phyloP scores from a whole-genome alignment of 2,329 filamentous ascomycete species.

The Pezicula radicicola region DNA sequence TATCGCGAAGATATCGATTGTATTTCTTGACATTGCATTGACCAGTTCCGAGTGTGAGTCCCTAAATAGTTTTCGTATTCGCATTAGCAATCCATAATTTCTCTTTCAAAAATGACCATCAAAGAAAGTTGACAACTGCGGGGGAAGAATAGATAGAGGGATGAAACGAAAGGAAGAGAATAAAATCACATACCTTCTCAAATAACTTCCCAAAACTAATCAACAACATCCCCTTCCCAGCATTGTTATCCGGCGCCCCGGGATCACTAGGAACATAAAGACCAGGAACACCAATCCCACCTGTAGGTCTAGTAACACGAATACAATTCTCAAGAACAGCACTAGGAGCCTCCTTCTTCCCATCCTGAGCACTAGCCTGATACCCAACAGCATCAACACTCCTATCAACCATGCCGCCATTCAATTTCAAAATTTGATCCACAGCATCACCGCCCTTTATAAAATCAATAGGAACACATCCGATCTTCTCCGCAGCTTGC shows the following conservation, averaged over 20 bases:
- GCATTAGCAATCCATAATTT: not conserved
- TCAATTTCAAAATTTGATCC: constrained; percentile 55
- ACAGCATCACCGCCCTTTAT: constrained; percentile 54
- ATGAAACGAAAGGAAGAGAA: not conserved
- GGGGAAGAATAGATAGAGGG: not conserved
- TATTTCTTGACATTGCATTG: constrained; percentile 69
- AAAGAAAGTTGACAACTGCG: too few relatives aligned
- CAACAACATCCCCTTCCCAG: constrained; percentile 60
- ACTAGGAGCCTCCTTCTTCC: constrained; percentile 58
- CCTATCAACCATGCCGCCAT: constrained; percentile 59
- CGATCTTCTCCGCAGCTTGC: constrained; percentile 57
- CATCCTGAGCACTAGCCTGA: constrained; percentile 54
- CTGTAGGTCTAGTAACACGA: constrained; percentile 56
- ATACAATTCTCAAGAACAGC: constrained; percentile 64
- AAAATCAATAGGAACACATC: constrained; percentile 59
- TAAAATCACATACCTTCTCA: constrained; percentile 50
- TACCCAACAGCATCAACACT: constrained; percentile 66
- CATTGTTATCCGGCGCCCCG: constrained; percentile 57
- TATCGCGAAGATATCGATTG: constrained; percentile 62
- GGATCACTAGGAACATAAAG: constrained; percentile 42
- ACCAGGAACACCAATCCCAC: constrained; percentile 39
- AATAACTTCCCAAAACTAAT: constrained; percentile 67
- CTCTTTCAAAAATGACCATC: too few relatives aligned
- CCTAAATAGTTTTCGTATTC: constrained; percentile 34
- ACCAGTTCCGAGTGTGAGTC: constrained; percentile 56